Base-by-base conservation (phyloP, 2,329 filamentous ascomycete species). In the Helotiales sp. region DNA sequence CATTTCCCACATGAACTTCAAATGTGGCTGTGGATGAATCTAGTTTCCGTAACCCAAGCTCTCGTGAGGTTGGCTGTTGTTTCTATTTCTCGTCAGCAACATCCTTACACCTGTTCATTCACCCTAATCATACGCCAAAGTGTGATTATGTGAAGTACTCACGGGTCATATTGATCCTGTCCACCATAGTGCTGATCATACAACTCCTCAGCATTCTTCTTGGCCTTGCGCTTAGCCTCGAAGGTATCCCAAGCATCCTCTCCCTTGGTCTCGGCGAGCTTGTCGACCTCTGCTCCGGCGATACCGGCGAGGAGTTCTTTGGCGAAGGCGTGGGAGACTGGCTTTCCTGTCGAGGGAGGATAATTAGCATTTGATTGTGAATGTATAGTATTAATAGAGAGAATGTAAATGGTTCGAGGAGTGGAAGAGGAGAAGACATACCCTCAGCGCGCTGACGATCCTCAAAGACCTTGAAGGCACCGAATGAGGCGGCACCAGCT, bases 401-500 rank as follows among this genome's bases (percentile, higher is more conserved):
- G 34, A 24, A 42, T 2, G 38, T n/a, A n/a, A 34, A 15, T 4
- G 31, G 10, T 10, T 34, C 10, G 31, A 15, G 31, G 12, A 15
- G 10, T 34, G 10, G 22, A 15, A 44, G 22, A 25, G 8, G 40
- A 15, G 40, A 25, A 13, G 22, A 68, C 77, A 25, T 77, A 85
- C 86, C 89, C 72, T 90, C 79, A 55, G 76, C 78, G 69, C 88
- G 86, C 77, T 92, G 88, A 67, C 83, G 79, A 73, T 92, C 86
- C 75, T 93, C 89, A 68, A 86, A 93, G 24, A 86, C 78, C 80
- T 91, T 91, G 82, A 93, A 89, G 67, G 86, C 90, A 63, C 84
- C 87, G 71, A 93, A 93, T 61, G 87, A 85, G 57, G 89, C 90
- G 57, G 85, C 90, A 61, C 89, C 89, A 63, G 86, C 89, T 55